Conservation (phyloP, 2,329 filamentous ascomycete genomes). For the Calycina herbarum region DNA sequence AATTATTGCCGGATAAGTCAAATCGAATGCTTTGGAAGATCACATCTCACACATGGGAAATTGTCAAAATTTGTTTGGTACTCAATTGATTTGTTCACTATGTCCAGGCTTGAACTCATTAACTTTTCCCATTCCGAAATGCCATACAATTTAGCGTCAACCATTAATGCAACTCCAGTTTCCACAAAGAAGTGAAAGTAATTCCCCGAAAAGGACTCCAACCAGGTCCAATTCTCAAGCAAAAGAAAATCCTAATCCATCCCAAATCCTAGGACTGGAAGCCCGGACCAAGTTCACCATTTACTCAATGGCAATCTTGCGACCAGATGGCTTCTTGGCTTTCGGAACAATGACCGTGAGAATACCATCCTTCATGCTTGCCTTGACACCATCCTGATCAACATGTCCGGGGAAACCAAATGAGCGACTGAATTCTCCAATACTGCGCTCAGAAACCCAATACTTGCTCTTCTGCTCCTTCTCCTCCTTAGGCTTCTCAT, state of each 20-base stretch:
- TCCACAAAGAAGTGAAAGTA: too few species aligned
- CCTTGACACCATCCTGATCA: slow-evolving; percentile 61
- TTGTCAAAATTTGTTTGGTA: too few species aligned
- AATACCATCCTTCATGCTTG: slow-evolving; percentile 65
- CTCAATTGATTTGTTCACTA: not conserved
- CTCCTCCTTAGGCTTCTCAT: slow-evolving; percentile 51
- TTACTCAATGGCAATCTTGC: slow-evolving; percentile 52
- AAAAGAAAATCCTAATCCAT: not conserved
- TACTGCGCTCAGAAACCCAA: slow-evolving; percentile 68
- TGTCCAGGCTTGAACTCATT: not conserved
- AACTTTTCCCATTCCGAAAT: not conserved
- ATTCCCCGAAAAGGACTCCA: not conserved
- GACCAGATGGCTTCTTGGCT: slow-evolving; percentile 57
- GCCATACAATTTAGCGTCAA: not conserved
- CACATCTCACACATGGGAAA: too few species aligned
- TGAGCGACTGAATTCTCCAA: slow-evolving; percentile 66
- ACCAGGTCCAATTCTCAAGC: not conserved
- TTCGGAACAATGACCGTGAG: slow-evolving; percentile 66
- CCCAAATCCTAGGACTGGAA: not conserved
- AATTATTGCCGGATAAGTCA: too few species aligned
- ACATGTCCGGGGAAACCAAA: slow-evolving; percentile 68
- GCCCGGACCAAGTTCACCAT: not conserved
- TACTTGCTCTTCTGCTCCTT: slow-evolving; percentile 48
- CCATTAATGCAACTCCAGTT: not conserved
- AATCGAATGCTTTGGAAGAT: too few species aligned